phyloP scores from a whole-genome alignment of 805 yeast genomes.

The Kodamaea sagamina region DNA sequence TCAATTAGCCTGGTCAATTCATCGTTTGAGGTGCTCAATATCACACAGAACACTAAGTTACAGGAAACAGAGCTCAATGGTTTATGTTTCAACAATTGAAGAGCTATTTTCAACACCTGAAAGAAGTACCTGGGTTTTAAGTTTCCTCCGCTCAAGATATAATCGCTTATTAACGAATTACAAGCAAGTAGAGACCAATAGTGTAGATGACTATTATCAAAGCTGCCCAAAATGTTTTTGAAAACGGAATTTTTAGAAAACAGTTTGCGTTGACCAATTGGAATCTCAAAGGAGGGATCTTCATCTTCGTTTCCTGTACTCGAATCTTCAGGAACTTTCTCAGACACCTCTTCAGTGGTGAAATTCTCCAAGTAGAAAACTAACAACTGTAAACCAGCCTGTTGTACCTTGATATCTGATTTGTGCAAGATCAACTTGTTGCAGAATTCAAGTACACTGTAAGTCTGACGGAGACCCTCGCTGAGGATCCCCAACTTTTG shows the following conservation, averaged over 20 bases:
- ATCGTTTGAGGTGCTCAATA: slow-evolving; percentile 13
- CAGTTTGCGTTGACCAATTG: not conserved
- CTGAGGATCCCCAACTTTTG: slow-evolving; percentile 28
- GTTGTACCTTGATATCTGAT: slow-evolving; percentile 16
- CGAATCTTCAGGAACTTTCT: not conserved
- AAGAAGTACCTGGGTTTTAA: slow-evolving; percentile 9
- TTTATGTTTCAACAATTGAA: slow-evolving; percentile 39
- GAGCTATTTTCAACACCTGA: slow-evolving; percentile 34
- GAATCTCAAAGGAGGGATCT: slow-evolving; percentile 16
- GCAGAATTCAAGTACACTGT: slow-evolving; percentile 26
- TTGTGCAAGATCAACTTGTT: slow-evolving; percentile 25
- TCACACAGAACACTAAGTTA: slow-evolving; percentile 25
- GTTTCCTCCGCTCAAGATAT: slow-evolving; percentile 1
- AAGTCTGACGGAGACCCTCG: slow-evolving; percentile 22
- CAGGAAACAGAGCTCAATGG: slow-evolving; percentile 32
- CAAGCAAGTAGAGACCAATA: slow-evolving; percentile 30
- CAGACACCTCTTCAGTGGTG: not conserved
- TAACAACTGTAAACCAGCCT: slow-evolving; percentile 30
- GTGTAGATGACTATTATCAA: slow-evolving; percentile 23
- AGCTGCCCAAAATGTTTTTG: slow-evolving; percentile 20
- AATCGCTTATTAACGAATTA: slow-evolving; percentile 17
- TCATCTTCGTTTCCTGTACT: not conserved
- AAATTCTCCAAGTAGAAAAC: slow-evolving; percentile 20
- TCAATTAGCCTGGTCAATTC: slow-evolving; percentile 31
- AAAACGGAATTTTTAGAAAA: slow-evolving; percentile 17